Evolutionary conservation across 768 basidiomycete species (phyloP), one percentile per base, ranked within the genome.

Genomic region (Psilocybe cubensis): DNA sequence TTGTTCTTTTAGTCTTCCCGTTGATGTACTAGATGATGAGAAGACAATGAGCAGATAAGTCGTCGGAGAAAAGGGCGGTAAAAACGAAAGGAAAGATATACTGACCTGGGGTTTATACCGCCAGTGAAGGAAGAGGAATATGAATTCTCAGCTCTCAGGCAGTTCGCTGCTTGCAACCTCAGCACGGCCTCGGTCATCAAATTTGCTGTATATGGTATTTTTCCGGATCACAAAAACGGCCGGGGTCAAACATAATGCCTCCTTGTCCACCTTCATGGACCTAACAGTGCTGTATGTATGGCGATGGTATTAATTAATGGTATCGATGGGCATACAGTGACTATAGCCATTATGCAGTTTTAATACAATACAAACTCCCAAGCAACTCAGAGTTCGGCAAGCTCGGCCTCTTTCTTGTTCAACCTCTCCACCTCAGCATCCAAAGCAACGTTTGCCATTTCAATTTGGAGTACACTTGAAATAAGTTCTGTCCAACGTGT

Each of bases 401-500:
- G 76, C 65, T 91, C 89, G 3, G 77, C 82, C 70, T 89, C 88
- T 59, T 72, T 80, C 58, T 74, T 75, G 63, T 80, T 79, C 51
- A 92, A 72, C 35, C 79, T 74, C 44, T 81, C 83, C 46, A 97
- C 79, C 66, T 97, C 94, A 4, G 79, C 86, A 63, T 95, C 94
- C 70, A 97, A 72, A 24, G 94, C 93, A 40, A 88, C 82, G 69
- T 94, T 96, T 17, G 95, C 96, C 86, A 98, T 87, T 79, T 97
- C 96, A 62, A 97, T 90, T 74, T 98, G 96, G 57, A 98, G 75
- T 43, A 96, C 90, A 66, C 75, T 89, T 52, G 93, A 94, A 54
- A 98, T 88, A 45, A 98, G 79, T 73, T 95, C 92, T 20, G 93
- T 96, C 96, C 96, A 98, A 60, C 88, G 82, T 33, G 84, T 89